phyloP scores from a whole-genome alignment of 495 filamentous ascomycete genomes.

The Aspergillus funiculosus region DNA sequence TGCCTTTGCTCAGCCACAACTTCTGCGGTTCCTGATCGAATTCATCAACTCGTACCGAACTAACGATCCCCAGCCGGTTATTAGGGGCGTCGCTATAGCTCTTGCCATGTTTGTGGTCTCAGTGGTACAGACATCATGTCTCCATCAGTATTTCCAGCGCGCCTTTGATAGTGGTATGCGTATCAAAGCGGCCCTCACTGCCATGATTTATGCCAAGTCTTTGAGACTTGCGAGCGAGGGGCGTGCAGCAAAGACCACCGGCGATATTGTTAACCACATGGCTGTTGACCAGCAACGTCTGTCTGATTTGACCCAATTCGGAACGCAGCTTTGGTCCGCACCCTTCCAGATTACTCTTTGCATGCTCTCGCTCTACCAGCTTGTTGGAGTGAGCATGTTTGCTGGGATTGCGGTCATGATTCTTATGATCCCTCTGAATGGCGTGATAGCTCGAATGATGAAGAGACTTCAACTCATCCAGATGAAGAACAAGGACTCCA shows the following conservation, averaged over 20 bases:
- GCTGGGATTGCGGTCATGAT: slow-evolving; percentile 97
- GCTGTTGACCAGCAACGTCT: slow-evolving; percentile 94
- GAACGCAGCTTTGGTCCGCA: slow-evolving; percentile 90
- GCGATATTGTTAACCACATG: slow-evolving; percentile 99
- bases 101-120: slow-evolving; percentile 89
- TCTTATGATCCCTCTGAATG: slow-evolving; percentile 95
- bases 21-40: slow-evolving; percentile 75
- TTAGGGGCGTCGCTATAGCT: slow-evolving; percentile 82
- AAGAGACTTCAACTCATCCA: slow-evolving; percentile 90
- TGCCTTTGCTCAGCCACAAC: slow-evolving; percentile 85
- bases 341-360: slow-evolving; percentile 95
- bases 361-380: slow-evolving; percentile 90
- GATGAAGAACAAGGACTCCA: slow-evolving; percentile 98
- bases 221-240: slow-evolving; percentile 90
- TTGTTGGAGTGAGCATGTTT: slow-evolving; percentile 90
- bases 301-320: slow-evolving; percentile 91
- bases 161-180: slow-evolving; percentile 95
- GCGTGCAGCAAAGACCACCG: slow-evolving; percentile 81
- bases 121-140: slow-evolving; percentile 67
- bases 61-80: slow-evolving; percentile 63
- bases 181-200: slow-evolving; percentile 82
- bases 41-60: slow-evolving; percentile 78
- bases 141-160: slow-evolving; percentile 96
- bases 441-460: slow-evolving; percentile 86
- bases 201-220: slow-evolving; percentile 87